Conservation (phyloP, 2,329 filamentous ascomycete species). For the Ceratocystiopsis brevicomis region DNA sequence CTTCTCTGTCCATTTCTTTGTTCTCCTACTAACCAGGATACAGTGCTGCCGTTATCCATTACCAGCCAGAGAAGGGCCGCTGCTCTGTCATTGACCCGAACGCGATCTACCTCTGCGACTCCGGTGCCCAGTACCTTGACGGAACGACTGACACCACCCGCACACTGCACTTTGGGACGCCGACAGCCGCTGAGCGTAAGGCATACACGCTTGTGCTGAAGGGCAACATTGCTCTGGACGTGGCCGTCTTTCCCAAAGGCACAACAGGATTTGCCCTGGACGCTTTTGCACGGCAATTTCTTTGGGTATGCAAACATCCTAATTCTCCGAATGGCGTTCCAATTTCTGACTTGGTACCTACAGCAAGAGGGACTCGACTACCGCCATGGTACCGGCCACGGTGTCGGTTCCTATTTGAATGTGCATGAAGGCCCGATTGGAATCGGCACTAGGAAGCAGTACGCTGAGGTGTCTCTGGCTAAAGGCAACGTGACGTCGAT, state of each 20-base stretch:
- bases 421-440: conserved; percentile 96
- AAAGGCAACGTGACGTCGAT: conserved; percentile 93
- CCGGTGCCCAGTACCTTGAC: conserved; percentile 87
- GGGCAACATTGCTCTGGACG: conserved; percentile 77
- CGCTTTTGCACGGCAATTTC: conserved; percentile 66
- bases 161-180: conserved; percentile 78
- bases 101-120: conserved; percentile 86
- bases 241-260: conserved; percentile 79
- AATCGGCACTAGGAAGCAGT: conserved; percentile 80
- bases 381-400: conserved; percentile 88
- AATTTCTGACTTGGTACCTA: no score
- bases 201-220: conserved; percentile 90
- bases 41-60: conserved; percentile 90
- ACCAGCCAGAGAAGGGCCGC: conserved; percentile 66
- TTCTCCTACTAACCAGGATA: background rate
- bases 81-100: conserved; percentile 72
- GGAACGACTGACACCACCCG: conserved; percentile 92
- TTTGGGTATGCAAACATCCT: conserved; percentile 55
- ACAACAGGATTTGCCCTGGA: conserved; percentile 89
- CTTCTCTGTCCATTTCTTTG: background rate
- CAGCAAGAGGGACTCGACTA: conserved; percentile 72
- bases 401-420: conserved; percentile 86
- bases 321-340: no score
- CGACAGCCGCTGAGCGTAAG: conserved; percentile 65
- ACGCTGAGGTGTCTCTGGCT: conserved; percentile 72